Base-by-base conservation (phyloP, 1,284 basidiomycete genomes). In the Volvariella surrecta region DNA sequence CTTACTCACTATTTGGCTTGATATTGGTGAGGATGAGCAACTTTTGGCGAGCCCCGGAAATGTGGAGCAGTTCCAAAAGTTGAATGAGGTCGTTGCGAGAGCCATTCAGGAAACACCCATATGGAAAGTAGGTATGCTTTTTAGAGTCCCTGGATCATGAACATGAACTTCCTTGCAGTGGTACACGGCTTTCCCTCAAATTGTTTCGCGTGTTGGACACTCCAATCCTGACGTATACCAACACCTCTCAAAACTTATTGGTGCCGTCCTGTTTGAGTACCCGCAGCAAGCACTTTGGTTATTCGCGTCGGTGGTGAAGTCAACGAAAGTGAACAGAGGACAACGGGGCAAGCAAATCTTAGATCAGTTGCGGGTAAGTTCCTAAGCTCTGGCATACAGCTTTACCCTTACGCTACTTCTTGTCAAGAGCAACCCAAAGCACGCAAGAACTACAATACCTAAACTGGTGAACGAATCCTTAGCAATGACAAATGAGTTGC, bases 121-220 rank as follows among this genome's bases (percentile, higher is more conserved):
- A 2, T 96, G 85, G 61, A 95, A 89, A 70, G 91, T 79, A 52
- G 32, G 59, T 24, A n/a, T 35, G 24, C 9, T n/a, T 13, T 37
- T 18, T 32, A 7, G 4, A 47, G 41, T 32, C 35, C 19, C n/a
- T n/a, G n/a, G n/a, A 3, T 40, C 32, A 37, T 19, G 40, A 19
- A 32, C 37, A 19, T 47, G 21, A 37, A 48, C 37, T 15, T 31
- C 4, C 18, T 4, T 43, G 11, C 53, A 96, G 91, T 99, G 94
- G 90, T 88, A 88, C 51, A 95, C 89, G 0, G 94, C 94, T 0
- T 93, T 98, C 51, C 93, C 96, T 4, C 96, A 99, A 68, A 88
- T 99, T 46, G 89, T 96, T 8, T 99, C 96, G 18, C 81, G 96
- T 7, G 87, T 99, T 28, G 87, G 85, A 15, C 91, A 98, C 54